These are phyloP conservation scores for Nemania diffusa DNA, from an alignment of 2,329 filamentous ascomycete species.

Conservation along the genomic window DNA sequence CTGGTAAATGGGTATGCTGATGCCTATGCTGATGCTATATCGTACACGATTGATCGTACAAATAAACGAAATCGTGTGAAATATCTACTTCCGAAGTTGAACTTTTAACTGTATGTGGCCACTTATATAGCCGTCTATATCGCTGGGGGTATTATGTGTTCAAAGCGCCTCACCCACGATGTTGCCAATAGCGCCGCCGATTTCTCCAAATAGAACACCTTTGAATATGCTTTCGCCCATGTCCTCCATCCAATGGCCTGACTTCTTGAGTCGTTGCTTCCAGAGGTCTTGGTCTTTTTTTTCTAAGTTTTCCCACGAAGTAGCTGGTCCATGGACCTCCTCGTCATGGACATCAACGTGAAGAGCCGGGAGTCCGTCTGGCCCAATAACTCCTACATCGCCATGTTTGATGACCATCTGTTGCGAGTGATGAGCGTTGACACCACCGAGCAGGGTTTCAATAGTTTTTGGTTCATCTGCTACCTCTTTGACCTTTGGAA, in stretches of 20 bases:
- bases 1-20: conserved; percentile 23
- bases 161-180: conserved; percentile 57
- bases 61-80: conserved; percentile 40
- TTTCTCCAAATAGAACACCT: conserved; percentile 80
- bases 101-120: conserved; percentile 13
- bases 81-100: conserved; percentile 16
- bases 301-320: conserved; percentile 76
- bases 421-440: conserved; percentile 48
- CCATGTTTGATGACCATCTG: conserved; percentile 53
- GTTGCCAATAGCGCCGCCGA: conserved; percentile 70
- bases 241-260: conserved; percentile 81
- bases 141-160: conserved; percentile 19
- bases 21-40: conserved; percentile 24
- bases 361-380: conserved; percentile 45
- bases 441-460: conserved; percentile 51
- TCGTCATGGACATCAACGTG: conserved; percentile 59
- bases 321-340: conserved; percentile 62
- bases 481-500: conserved; percentile 46
- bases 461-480: conserved; percentile 41
- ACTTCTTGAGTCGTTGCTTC: conserved; percentile 74
- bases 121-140: conserved; percentile 22
- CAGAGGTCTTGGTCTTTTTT: conserved; percentile 71
- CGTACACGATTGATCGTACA: conserved; percentile 39
- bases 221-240: conserved; percentile 82
- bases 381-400: conserved; percentile 41